phyloP scores from a whole-genome alignment of 2,329 filamentous ascomycete genomes.

The Botryosphaeria dothidea region DNA sequence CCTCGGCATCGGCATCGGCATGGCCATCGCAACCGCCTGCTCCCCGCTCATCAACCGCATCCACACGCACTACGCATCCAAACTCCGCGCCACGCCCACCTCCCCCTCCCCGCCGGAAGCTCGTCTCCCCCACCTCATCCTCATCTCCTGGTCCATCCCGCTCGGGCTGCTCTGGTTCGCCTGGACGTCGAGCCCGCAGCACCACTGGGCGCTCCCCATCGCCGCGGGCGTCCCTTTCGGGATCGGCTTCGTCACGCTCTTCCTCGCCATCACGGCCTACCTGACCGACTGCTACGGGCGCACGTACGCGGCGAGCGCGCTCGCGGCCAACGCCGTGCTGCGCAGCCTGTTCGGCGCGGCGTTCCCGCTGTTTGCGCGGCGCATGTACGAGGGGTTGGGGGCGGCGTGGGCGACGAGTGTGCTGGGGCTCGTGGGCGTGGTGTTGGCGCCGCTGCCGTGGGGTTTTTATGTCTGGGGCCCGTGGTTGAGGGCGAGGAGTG shows the following conservation, averaged over 20 bases:
- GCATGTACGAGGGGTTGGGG: conserved; percentile 69
- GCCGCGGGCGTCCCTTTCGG: conserved; percentile 79
- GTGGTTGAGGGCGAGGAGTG: conserved; percentile 57
- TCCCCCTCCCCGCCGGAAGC: conserved; percentile 71
- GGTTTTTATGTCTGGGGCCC: conserved; percentile 68
- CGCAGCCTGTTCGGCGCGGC: conserved; percentile 72
- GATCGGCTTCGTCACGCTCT: conserved; percentile 71
- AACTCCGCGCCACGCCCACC: conserved; percentile 62
- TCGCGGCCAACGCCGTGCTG: conserved; percentile 77
- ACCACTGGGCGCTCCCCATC: conserved; percentile 81
- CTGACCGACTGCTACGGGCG: conserved; percentile 71
- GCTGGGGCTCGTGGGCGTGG: conserved; percentile 70
- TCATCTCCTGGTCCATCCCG: conserved; percentile 72
- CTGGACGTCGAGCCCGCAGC: conserved; percentile 58
- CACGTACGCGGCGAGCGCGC: conserved; percentile 71
- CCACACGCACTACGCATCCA: conserved; percentile 65
- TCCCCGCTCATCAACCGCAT: conserved; percentile 73
- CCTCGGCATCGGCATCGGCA: conserved; percentile 66
- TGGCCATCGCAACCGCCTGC: conserved; percentile 28
- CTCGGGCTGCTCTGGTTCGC: conserved; percentile 68
- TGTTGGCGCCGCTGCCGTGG: conserved; percentile 77
- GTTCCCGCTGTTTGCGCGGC: conserved; percentile 71
- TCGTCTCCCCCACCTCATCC: conserved; percentile 75
- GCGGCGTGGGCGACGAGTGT: conserved; percentile 79
- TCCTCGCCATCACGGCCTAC: conserved; percentile 83